A percentile compares a stretch with the other conserved stretches of the same genome.
phyloP scores from a whole-genome alignment of 2,329 filamentous ascomycete species.

The Aspergillus sp. region DNA sequence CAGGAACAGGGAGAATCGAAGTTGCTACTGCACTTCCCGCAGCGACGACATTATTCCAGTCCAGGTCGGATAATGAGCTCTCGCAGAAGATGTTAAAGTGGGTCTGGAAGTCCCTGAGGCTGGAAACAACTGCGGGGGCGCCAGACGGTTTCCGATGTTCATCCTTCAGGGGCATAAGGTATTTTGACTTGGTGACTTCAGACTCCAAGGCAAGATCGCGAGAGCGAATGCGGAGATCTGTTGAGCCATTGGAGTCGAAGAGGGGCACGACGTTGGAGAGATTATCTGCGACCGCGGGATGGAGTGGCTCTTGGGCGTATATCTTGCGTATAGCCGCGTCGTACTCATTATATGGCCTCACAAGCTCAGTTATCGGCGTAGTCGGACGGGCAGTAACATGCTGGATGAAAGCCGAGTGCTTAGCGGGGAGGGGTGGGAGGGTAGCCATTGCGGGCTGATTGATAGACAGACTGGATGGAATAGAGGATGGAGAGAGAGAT shows the following conservation, averaged over 20 bases:
- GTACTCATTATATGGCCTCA: conserved; percentile 38
- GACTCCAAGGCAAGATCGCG: conserved; percentile 32
- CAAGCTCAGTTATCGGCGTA: conserved; percentile 27
- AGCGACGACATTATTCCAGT: conserved; percentile 80
- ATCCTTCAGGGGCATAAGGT: conserved; percentile 32
- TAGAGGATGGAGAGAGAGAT: neutral
- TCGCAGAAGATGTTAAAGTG: conserved; percentile 85
- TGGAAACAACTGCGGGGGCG: conserved; percentile 66
- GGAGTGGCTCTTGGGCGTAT: conserved; percentile 40
- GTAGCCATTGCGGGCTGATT: neutral
- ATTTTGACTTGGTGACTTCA: conserved; percentile 31
- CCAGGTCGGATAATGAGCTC: conserved; percentile 69
- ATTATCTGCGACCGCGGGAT: conserved; percentile 29
- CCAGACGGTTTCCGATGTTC: conserved; percentile 62
- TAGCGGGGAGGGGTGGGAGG: conserved; percentile 22
- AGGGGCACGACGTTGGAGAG: conserved; percentile 37
- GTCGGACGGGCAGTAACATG: conserved; percentile 26
- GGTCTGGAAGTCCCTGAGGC: conserved; percentile 68
- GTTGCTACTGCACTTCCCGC: conserved; percentile 81
- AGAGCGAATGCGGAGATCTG: conserved; percentile 30
- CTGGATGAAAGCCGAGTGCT: conserved; percentile 28
- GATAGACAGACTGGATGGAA: neutral
- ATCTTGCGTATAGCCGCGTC: conserved; percentile 37
- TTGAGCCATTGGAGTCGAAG: conserved; percentile 25
- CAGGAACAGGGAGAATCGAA: conserved; percentile 69